Evolutionary conservation across 192 early-diverging fungal species (phyloP), one percentile per base, ranked within the genome.

Genomic region (Entomortierella lignicola): DNA sequence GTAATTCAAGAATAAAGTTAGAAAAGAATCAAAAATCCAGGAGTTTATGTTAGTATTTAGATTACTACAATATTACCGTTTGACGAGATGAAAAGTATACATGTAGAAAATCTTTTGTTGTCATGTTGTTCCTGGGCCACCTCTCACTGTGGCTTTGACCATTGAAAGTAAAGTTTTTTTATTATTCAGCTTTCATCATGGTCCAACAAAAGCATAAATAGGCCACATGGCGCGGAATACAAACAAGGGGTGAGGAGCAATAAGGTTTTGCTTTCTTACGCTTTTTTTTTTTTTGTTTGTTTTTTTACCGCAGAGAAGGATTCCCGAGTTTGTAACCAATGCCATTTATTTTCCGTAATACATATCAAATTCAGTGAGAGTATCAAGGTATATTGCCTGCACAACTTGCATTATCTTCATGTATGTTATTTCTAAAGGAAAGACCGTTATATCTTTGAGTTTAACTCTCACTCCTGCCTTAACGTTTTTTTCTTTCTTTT

Each of bases 161-260:
- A 37, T 4, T n/a, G n/a, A n/a, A n/a, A n/a, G n/a, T n/a, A n/a
- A n/a, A n/a, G n/a, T 42, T 2, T 47, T 47, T 20, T 20, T 47
- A 47, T 47, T 20, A 47, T 47, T 47, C 44, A 47, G 44, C 15
- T 47, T 60, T 39, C n/a, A 23, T 10, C 23, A 60, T n/a, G 15
- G 13, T 20, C n/a, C n/a, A 26, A 8, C 2, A 31, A 64, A 53
- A 44, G 32, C 34, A 31, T 23, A 25, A 52, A 54, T 29, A 4
- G 52, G 55, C 61, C 63, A 66, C 63, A 66, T 66, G 63, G 63
- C 37, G 37, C 63, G 63, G 63, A 66, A 66, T 66, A 66, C 41
- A 66, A 55, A 44, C 27, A 2, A 29, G 41, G 32, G 32, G 12
- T 13, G 31, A 62, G 27, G 44, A 50, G 41, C 7, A 43, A 34